Evolutionary conservation across 83 land plant genomes (phyloP), one percentile per base, ranked within the genome.

Genomic region (Larix sibirica): DNA sequence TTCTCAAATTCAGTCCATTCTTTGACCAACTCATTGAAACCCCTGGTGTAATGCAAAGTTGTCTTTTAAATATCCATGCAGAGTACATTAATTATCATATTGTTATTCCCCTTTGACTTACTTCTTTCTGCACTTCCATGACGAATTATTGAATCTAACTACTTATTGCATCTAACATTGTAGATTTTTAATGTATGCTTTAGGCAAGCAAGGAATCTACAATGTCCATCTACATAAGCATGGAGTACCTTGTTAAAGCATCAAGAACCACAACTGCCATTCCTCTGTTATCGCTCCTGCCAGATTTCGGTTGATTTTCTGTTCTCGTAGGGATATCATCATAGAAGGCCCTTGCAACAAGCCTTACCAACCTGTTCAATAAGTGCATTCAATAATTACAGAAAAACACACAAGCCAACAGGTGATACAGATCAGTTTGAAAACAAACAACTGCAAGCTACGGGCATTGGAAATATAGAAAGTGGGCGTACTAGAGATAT

Each of bases 231-330:
- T 7, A 17, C 56, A 50, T 50, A 50, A 50, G 33, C 44, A 69
- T 2, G 2, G 21, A 36, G 33, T 23, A 87, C 97, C 96, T 92
- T 23, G 98, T 95, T 36, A 95, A 88, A 10, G 97, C 92, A 74
- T 96, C 98, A 68, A 96, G 97, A 16, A 96, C 87, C 42, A 97
- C 96, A 17, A 97, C 96, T 16, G 98, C 96, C 79, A 97, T 97
- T 26, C 99, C 99, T 38, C 94, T 79, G 82, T 95, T 97, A 74
- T 97, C 99, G 26, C 94, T 92, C 69, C 97, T 87, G 65, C 89
- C 92, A 44, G 88, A 87, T 81, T 95, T 97, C 50, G 95, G 93
- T 69, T 91, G 96, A 79, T 94, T 94, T 1, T 97, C 95, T 8
- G 94, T 91, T 85, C 94, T 95, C 6, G 91, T 84, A 23, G 95